Evolutionary conservation across 2,329 filamentous ascomycete species (phyloP).

Genomic region (Fusarium concolor): DNA sequence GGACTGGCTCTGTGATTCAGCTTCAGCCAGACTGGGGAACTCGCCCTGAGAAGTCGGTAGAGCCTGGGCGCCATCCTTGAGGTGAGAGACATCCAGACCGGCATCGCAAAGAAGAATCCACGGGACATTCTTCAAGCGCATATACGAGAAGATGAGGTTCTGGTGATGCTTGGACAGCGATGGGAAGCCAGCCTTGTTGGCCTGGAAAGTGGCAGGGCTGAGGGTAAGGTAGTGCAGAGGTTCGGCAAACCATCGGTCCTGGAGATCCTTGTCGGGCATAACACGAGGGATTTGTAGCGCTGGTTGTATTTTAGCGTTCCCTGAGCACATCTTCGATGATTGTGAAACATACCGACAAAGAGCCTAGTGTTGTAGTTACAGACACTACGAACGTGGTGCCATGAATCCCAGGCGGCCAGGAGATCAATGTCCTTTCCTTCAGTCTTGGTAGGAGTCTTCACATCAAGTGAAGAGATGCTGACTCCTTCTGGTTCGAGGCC

Average conservation of each 20-base stretch:
- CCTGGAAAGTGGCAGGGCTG: conserved; percentile 64
- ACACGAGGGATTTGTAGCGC: conserved; percentile 68
- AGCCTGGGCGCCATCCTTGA: conserved; percentile 42
- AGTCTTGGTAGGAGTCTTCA: conserved; percentile 48
- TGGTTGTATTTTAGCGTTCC: conserved; percentile 43
- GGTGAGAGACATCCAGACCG: conserved; percentile 59
- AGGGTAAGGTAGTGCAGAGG: conserved; percentile 73
- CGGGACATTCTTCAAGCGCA: conserved; percentile 71
- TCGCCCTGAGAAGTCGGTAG: conserved; percentile 58
- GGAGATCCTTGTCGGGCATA: conserved; percentile 69
- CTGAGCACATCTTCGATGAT: neutral
- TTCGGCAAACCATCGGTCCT: conserved; percentile 76
- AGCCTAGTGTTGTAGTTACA: conserved; percentile 88
- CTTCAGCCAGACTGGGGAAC: conserved; percentile 79
- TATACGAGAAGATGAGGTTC: conserved; percentile 69
- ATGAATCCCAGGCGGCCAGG: conserved; percentile 90
- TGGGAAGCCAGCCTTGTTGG: conserved; percentile 70
- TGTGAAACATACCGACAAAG: conserved; percentile 77
- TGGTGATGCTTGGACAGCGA: conserved; percentile 72
- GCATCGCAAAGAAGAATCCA: conserved; percentile 74
- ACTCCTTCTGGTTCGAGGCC: conserved; percentile 64
- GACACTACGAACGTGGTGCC: conserved; percentile 86
- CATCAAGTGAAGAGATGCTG: conserved; percentile 61
- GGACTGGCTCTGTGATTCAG: conserved; percentile 54
- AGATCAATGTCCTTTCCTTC: conserved; percentile 68